A percentile compares a stretch with the other conserved stretches of the same genome.
Evolutionary conservation across 2,329 filamentous ascomycete species (phyloP).

Genomic region (Fusarium pseudograminearum): DNA sequence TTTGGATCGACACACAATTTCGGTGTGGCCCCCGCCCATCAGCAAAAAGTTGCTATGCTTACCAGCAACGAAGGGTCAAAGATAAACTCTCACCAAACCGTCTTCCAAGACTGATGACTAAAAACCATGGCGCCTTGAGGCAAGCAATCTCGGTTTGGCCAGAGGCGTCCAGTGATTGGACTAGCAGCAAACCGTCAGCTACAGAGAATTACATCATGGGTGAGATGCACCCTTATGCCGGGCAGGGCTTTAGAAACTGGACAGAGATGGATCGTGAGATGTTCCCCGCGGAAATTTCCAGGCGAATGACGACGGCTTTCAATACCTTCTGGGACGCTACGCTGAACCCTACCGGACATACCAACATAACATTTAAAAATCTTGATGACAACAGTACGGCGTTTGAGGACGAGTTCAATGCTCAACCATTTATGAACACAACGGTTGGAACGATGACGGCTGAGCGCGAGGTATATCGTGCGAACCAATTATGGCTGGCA

Average conservation of each 20-base stretch:
- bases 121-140: neutral
- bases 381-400: neutral
- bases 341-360: neutral
- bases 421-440: neutral
- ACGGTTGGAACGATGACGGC: neutral
- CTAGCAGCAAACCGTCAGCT: neutral
- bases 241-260: neutral
- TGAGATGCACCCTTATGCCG: rapidly evolving
- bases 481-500: neutral
- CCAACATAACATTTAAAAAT: rapidly evolving
- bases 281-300: neutral
- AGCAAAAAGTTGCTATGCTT: neutral
- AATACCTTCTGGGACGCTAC: neutral
- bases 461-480: neutral
- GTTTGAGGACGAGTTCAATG: neutral
- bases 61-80: neutral
- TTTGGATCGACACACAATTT: neutral
- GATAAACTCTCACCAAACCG: rapidly evolving
- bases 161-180: neutral
- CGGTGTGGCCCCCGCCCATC: neutral
- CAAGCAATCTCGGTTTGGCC: neutral
- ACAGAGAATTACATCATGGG: neutral
- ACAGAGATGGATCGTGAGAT: rapidly evolving
- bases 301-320: neutral
- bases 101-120: neutral